These are phyloP conservation scores for Filosporella fistucella DNA, from an alignment of 495 filamentous ascomycete genomes.

Conservation along the genomic window DNA sequence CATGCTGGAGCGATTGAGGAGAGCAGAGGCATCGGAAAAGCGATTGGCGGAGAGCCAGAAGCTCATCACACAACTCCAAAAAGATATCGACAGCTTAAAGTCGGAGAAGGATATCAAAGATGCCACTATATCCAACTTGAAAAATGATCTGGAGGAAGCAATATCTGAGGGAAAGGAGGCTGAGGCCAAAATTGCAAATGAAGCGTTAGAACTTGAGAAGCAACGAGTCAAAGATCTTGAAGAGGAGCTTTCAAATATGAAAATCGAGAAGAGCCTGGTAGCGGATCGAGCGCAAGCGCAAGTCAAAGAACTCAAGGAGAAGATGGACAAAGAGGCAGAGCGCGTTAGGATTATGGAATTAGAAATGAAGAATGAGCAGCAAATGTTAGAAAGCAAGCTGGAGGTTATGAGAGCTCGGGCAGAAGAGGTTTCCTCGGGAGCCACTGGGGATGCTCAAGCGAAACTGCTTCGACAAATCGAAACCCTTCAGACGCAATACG, in stretches of 20 bases:
- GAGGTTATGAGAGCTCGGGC: conserved; percentile 80
- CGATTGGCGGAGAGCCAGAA: conserved; percentile 58
- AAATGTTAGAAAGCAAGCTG: conserved; percentile 82
- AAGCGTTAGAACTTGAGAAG: conserved; percentile 67
- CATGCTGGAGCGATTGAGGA: conserved; percentile 53
- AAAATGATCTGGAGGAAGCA: conserved; percentile 63
- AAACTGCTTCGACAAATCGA: conserved; percentile 93
- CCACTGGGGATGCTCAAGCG: conserved; percentile 76
- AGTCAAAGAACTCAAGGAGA: conserved; percentile 63
- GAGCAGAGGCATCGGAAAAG: conserved; percentile 65
- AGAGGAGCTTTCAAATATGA: conserved; percentile 63
- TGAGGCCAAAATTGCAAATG: conserved; percentile 60
- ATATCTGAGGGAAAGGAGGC: conserved; percentile 61
- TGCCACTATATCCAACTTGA: conserved; percentile 63
- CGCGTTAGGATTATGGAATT: conserved; percentile 63
- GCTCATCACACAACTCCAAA: conserved; percentile 59
- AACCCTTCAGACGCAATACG: conserved; percentile 93
- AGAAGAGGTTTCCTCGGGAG: conserved; percentile 85
- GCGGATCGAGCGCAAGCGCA: conserved; percentile 68
- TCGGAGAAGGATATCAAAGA: conserved; percentile 63
- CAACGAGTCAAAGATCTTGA: conserved; percentile 62
- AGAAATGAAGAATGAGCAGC: conserved; percentile 79
- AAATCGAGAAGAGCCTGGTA: conserved; percentile 71
- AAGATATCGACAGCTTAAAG: conserved; percentile 64
- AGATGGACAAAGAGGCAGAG: conserved; percentile 70